A percentile compares a stretch with the other conserved stretches of the same genome.
Conservation (phyloP, 2,329 filamentous ascomycete genomes). For the Botrytis sinoallii region DNA sequence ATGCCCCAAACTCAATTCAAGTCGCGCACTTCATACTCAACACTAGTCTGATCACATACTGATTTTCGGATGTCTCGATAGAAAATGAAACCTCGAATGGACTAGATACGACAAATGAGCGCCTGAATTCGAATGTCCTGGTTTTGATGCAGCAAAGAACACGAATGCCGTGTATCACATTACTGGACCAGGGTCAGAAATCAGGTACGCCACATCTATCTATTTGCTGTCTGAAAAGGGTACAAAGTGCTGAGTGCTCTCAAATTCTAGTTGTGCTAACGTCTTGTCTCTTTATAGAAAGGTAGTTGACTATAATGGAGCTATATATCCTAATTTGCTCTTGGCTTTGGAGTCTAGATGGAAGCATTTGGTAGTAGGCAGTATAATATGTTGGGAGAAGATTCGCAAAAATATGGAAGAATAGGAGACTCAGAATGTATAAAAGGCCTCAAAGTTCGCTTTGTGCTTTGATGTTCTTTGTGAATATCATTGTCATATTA, state of each 20-base stretch:
- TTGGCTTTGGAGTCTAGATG: not conserved
- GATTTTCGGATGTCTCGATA: not conserved
- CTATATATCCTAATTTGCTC: not conserved
- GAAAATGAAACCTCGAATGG: not conserved
- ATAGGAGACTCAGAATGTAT: not conserved
- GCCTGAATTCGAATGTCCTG: not conserved
- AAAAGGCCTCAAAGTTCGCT: not conserved
- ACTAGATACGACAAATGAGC: not conserved
- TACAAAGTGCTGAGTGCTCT: not conserved
- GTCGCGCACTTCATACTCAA: not conserved
- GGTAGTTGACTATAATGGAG: not conserved
- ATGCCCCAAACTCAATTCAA: not conserved
- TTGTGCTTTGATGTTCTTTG: not conserved
- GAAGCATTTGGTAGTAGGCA: not conserved
- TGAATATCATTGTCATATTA: not conserved
- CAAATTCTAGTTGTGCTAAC: not conserved
- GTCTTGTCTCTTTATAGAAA: not conserved
- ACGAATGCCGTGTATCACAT: not conserved
- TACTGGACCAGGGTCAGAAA: not conserved
- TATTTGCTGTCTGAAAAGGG: not conserved
- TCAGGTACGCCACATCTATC: not conserved
- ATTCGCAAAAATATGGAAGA: not conserved
- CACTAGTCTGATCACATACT: not conserved
- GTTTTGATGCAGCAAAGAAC: not conserved
- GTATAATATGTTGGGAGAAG: not conserved